These are phyloP conservation scores for Aquilaria agallochum DNA, from an alignment of 441 rosid genomes.

Conservation along the genomic window DNA sequence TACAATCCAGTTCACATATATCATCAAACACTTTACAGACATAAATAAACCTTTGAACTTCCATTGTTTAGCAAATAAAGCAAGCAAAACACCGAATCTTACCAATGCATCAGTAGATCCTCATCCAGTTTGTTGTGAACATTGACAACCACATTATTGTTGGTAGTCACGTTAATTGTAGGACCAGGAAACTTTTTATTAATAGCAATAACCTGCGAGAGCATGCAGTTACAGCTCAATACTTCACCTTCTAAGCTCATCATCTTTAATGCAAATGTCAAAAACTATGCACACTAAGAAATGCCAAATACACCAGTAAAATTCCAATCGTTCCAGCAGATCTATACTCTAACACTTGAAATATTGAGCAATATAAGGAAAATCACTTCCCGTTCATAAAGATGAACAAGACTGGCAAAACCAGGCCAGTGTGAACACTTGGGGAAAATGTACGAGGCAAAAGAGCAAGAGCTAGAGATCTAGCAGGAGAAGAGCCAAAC, in stretches of 20 bases:
- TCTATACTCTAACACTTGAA: slow-evolving; percentile 38
- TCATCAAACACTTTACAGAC: not conserved
- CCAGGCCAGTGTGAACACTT: too few relatives aligned
- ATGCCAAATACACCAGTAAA: slow-evolving; percentile 6
- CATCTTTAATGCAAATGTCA: slow-evolving; percentile 11
- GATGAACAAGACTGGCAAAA: slow-evolving; percentile 14
- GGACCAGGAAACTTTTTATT: slow-evolving; percentile 93
- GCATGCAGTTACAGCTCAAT: slow-evolving; percentile 17
- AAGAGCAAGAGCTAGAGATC: slow-evolving; percentile 18
- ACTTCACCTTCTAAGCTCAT: slow-evolving; percentile 14
- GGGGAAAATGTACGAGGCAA: slow-evolving; percentile 4
- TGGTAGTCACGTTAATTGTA: slow-evolving; percentile 78
- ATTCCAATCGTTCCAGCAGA: slow-evolving; percentile 22
- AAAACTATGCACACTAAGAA: slow-evolving; percentile 8
- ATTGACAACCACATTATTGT: slow-evolving; percentile 76
- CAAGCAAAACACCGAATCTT: slow-evolving; percentile 14
- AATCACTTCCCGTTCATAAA: slow-evolving; percentile 19
- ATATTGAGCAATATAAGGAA: slow-evolving; percentile 23
- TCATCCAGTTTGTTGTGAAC: slow-evolving; percentile 86
- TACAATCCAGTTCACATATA: slow-evolving; percentile 12
- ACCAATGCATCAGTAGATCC: slow-evolving; percentile 81
- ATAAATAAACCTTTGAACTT: too few relatives aligned
- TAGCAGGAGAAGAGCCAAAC: slow-evolving; percentile 25
- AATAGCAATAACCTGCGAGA: slow-evolving; percentile 82
- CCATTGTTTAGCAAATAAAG: too few relatives aligned